Base-by-base conservation (phyloP, 192 early-diverging fungal genomes). In the Martensiomyces pterosporus region DNA sequence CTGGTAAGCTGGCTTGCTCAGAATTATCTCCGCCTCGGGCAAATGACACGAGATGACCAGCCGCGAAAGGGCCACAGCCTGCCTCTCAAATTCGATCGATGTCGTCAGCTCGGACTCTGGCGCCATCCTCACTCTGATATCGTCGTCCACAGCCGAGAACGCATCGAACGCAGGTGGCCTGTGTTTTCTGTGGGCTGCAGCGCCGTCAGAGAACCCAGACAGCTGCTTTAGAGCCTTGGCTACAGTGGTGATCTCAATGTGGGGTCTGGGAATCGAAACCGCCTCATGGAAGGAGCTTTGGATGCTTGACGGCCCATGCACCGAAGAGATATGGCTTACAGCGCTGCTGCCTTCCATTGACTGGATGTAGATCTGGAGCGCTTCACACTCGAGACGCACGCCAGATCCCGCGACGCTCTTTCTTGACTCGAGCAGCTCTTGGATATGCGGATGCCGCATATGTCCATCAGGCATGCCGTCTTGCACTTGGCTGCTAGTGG, bases 111-210 rank as follows among this genome's bases (percentile, higher is more conserved):
- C 71, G 0, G 65, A 59, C 49, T 75, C 71, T 14, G 64, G 65
- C 26, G 71, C 65, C 64, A 67, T 63, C 6, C 71, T 59, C n/a
- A 75, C 65, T 13, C 71, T 50, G 17, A 67, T 67, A 42, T 75
- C 59, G 32, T 75, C 64, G 37, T 67, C 61, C 3, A 67, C 53
- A 4, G 55, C 59, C 9, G 55, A 47, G 51, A 75, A 75, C 18
- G 65, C 71, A 38, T 75, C 71, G 52, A 75, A 75, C 7, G 71
- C 71, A 13, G 71, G 71, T 16, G 71, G 71, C 2, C 60, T n/a
- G n/a, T n/a, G 51, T 25, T 17, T 41, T 5, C 6, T 23, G 12
- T 12, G 5, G 29, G 6, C 29, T 32, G 6, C 6, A 5, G 5
- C 29, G 29, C 29, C 29, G 12, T 32, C n/a, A n/a, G n/a, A n/a